Percentiles rank a stretch among this genome's conserved stretches.
Evolutionary conservation across 176 grass and related monocot genomes (phyloP).

Genomic region (Raddia guianensis): DNA sequence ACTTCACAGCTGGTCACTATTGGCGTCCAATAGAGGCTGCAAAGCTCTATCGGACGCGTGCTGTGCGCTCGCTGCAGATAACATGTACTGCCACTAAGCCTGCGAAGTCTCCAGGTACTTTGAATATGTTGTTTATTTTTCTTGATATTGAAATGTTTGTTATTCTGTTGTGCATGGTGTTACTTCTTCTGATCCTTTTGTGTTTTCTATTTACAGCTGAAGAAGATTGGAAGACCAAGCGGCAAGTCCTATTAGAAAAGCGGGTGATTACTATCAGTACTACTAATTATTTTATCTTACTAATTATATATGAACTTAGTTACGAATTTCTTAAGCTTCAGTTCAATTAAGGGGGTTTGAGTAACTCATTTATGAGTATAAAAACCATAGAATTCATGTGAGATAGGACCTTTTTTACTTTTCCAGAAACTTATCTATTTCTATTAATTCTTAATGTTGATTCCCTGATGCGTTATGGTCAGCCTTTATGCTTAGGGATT

Average conservation of each 20-base stretch:
- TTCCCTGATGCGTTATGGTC: constrained; percentile 18
- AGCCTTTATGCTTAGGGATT: neutral
- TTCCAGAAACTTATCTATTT: constrained; percentile 24
- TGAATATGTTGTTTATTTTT: neutral
- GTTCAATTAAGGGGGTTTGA: constrained; percentile 1
- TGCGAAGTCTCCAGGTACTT: constrained; percentile 81
- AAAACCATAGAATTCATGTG: constrained; percentile 16
- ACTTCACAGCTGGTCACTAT: constrained; percentile 54
- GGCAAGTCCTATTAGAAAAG: constrained; percentile 76
- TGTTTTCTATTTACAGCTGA: constrained; percentile 58
- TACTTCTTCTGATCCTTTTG: constrained; percentile 5
- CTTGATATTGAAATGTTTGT: neutral
- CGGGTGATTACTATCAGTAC: constrained; percentile 50
- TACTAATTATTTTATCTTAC: neutral
- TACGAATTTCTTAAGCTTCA: constrained; percentile 1
- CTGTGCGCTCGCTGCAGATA: constrained; percentile 47
- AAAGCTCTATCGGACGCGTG: constrained; percentile 32
- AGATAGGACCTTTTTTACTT: constrained; percentile 26
- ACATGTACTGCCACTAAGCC: constrained; percentile 81
- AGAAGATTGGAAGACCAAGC: constrained; percentile 95
- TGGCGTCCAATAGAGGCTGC: constrained; percentile 45
- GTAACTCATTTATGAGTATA: neutral
- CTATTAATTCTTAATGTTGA: constrained; percentile 22
- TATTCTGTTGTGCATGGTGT: constrained; percentile 30
- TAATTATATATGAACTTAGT: neutral